These are phyloP conservation scores for Fusarium sp. DNA, from an alignment of 2,329 filamentous ascomycete species.

Conservation along the genomic window DNA sequence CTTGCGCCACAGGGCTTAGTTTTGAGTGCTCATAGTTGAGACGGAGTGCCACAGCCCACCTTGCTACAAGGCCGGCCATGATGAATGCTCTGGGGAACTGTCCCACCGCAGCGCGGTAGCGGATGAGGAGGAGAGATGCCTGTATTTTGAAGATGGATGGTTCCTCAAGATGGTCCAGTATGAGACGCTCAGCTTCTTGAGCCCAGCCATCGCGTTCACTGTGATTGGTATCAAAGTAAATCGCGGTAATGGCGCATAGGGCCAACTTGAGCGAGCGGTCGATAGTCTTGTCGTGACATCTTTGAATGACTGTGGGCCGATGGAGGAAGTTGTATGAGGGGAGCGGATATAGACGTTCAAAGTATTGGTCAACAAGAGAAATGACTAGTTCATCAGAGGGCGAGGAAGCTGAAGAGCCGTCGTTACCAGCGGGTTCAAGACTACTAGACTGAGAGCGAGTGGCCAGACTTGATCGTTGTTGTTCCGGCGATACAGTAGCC, in stretches of 20 bases:
- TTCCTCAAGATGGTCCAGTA: conserved; percentile 41
- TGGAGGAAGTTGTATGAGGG: conserved; percentile 44
- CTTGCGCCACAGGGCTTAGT: conserved; percentile 40
- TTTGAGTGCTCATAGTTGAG: conserved; percentile 45
- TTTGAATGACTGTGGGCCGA: conserved; percentile 40
- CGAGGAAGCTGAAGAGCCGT: background rate
- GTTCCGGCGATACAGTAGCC: conserved; percentile 22
- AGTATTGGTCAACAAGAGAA: conserved; percentile 38
- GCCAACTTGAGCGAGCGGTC: conserved; percentile 42
- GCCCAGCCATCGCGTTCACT: conserved; percentile 36
- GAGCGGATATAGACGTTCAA: conserved; percentile 41
- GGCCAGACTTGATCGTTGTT: conserved; percentile 17
- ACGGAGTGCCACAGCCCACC: conserved; percentile 44
- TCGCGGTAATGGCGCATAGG: conserved; percentile 41
- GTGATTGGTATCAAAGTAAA: conserved; percentile 37
- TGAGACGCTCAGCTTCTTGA: conserved; percentile 41
- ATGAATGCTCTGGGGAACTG: conserved; percentile 45
- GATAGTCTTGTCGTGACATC: conserved; percentile 44
- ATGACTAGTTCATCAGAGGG: conserved; percentile 36
- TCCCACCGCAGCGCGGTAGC: conserved; percentile 43
- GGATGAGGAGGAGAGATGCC: conserved; percentile 42
- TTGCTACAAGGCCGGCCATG: conserved; percentile 43
- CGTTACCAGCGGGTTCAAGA: background rate
- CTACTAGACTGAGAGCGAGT: conserved; percentile 29
- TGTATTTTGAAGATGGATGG: conserved; percentile 47